Evolutionary conservation across 768 basidiomycete genomes (phyloP).

Genomic region (Auricularia cornea): DNA sequence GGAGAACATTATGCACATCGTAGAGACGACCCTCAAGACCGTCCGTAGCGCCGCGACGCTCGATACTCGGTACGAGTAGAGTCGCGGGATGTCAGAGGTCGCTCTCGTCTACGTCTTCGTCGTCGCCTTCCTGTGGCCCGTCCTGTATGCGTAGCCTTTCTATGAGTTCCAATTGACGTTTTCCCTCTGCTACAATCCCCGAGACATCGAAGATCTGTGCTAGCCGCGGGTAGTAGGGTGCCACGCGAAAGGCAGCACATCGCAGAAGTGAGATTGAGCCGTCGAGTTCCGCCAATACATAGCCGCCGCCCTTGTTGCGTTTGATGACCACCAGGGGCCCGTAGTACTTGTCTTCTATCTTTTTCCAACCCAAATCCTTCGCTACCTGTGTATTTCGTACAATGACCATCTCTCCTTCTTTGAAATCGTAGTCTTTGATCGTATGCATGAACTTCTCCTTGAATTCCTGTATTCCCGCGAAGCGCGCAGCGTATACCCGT

Average conservation of each 20-base stretch:
- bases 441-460: constrained; percentile 13
- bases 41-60: too few relatives aligned
- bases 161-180: not conserved
- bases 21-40: too few relatives aligned
- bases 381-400: constrained; percentile 27
- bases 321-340: constrained; percentile 29
- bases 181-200: not conserved
- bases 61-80: too few relatives aligned
- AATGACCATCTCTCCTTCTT: constrained; percentile 26
- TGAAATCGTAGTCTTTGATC: constrained; percentile 19
- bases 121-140: not conserved
- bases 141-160: not conserved
- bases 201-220: not conserved
- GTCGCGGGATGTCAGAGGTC: too few relatives aligned
- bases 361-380: constrained; percentile 18
- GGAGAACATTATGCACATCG: too few relatives aligned
- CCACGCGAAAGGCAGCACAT: constrained; percentile 8
- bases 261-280: constrained; percentile 6
- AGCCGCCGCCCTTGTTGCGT: constrained; percentile 12
- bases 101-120: not conserved
- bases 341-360: constrained; percentile 26
- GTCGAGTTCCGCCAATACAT: constrained; percentile 12
- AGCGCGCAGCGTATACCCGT: constrained; percentile 10
- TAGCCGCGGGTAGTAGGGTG: constrained; percentile 1
- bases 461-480: constrained; percentile 18